These are phyloP conservation scores for Arabidopsis hybrid DNA, from an alignment of 441 rosid species.

Conservation along the genomic window DNA sequence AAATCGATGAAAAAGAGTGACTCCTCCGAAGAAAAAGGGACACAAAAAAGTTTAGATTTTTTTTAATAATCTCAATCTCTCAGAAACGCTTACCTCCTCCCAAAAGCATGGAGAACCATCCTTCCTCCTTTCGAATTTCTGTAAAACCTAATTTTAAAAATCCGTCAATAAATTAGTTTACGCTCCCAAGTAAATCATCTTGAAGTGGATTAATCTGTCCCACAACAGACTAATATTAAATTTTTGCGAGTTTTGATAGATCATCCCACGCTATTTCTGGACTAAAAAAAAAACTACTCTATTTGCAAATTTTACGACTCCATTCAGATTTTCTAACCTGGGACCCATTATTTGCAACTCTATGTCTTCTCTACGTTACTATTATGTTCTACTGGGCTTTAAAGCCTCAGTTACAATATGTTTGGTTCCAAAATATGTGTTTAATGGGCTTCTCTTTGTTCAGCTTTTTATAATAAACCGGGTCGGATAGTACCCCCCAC, in stretches of 20 bases:
- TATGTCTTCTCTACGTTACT: too few species aligned
- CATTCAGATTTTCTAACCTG: too few species aligned
- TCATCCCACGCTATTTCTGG: background rate
- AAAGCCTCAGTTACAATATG: too few species aligned
- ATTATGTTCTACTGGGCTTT: too few species aligned
- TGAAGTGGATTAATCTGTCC: slow-evolving; percentile 2
- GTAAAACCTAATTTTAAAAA: slow-evolving; percentile 31
- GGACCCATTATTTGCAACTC: too few species aligned
- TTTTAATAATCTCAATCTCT: background rate
- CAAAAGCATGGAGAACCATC: slow-evolving; percentile 42
- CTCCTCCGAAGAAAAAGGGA: slow-evolving; percentile 26
- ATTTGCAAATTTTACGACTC: too few species aligned
- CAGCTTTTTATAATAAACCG: background rate
- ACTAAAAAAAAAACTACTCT: too few species aligned
- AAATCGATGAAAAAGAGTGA: slow-evolving; percentile 28
- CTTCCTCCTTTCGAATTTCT: slow-evolving; percentile 17
- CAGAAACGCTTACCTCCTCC: slow-evolving; percentile 4
- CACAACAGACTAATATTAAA: background rate
- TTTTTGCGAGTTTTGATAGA: too few species aligned
- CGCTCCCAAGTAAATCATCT: background rate
- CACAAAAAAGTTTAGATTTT: background rate
- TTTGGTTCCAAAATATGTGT: too few species aligned
- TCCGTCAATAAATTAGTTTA: slow-evolving; percentile 7
- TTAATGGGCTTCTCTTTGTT: too few species aligned
- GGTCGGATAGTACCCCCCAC: background rate